Conservation (phyloP, 257 asterid genomes). For the Voacanga thouarsii region DNA sequence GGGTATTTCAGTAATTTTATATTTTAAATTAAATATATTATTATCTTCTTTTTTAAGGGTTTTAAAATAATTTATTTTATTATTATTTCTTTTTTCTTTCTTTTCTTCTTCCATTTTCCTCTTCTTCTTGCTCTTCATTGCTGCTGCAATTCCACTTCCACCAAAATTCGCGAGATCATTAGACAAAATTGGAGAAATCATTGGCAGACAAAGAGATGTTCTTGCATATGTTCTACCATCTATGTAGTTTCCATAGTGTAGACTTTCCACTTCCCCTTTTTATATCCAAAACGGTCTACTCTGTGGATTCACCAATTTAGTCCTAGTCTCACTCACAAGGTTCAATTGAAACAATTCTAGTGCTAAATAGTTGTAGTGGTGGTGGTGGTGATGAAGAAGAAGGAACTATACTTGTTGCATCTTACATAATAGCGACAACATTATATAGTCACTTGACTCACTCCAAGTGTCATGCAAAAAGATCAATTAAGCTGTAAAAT, state of each 20-base stretch:
- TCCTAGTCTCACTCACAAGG: constrained; percentile 13
- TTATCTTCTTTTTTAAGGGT: too few relatives aligned
- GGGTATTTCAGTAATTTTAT: too few relatives aligned
- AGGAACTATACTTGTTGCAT: not conserved
- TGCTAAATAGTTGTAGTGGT: not conserved
- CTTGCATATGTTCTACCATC: constrained; percentile 83
- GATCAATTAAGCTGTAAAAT: not conserved
- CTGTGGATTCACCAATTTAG: constrained; percentile 43
- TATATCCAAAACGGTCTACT: constrained; percentile 84
- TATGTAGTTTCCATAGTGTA: constrained; percentile 98
- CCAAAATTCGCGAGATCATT: too few relatives aligned
- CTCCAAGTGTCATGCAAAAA: not conserved
- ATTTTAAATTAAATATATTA: too few relatives aligned
- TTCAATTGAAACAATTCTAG: not conserved
- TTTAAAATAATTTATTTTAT: too few relatives aligned
- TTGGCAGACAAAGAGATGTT: too few relatives aligned
- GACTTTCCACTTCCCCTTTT: constrained; percentile 97
- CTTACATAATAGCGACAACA: not conserved
- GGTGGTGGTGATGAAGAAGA: not conserved
- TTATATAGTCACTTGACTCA: not conserved
- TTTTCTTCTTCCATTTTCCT: too few relatives aligned
- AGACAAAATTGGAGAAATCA: too few relatives aligned
- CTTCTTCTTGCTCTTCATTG: too few relatives aligned
- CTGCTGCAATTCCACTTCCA: too few relatives aligned
- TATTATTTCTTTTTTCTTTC: too few relatives aligned